phyloP scores from a whole-genome alignment of 768 basidiomycete species.

The Artomyces pyxidatus region DNA sequence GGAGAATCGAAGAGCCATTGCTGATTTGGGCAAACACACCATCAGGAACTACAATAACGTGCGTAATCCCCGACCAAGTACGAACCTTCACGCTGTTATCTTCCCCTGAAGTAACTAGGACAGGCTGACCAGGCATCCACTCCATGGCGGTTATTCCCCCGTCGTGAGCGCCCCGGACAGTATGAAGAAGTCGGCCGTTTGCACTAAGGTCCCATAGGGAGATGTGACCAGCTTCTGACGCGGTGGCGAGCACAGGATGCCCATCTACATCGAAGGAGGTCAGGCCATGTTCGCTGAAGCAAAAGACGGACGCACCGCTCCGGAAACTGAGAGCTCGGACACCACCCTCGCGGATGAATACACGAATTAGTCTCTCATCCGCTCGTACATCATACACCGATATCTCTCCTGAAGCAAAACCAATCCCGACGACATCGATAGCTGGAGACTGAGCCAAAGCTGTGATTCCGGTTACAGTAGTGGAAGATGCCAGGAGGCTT shows the following conservation, averaged over 20 bases:
- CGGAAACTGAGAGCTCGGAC: constrained; percentile 77
- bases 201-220: constrained; percentile 90
- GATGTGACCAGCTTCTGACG: constrained; percentile 80
- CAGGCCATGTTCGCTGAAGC: not conserved
- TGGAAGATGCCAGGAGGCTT: constrained; percentile 36
- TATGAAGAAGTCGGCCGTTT: constrained; percentile 74
- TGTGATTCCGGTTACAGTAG: constrained; percentile 49
- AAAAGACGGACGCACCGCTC: constrained; percentile 44
- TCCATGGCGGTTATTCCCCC: constrained; percentile 73
- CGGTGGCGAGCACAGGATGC: constrained; percentile 80
- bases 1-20: constrained; percentile 99
- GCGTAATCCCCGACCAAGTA: not conserved
- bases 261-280: constrained; percentile 47
- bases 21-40: constrained; percentile 30
- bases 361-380: constrained; percentile 81
- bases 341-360: constrained; percentile 85
- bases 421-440: constrained; percentile 93
- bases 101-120: constrained; percentile 83
- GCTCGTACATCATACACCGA: constrained; percentile 85
- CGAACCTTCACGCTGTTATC: constrained; percentile 93
- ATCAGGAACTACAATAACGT: not conserved
- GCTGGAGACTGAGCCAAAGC: constrained; percentile 86
- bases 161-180: constrained; percentile 85
- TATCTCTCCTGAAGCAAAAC: constrained; percentile 81
- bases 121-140: constrained; percentile 90